Evolutionary conservation across 805 yeast species (phyloP), one percentile per base, ranked within the genome.

Genomic region (Ogataea dorogensis): DNA sequence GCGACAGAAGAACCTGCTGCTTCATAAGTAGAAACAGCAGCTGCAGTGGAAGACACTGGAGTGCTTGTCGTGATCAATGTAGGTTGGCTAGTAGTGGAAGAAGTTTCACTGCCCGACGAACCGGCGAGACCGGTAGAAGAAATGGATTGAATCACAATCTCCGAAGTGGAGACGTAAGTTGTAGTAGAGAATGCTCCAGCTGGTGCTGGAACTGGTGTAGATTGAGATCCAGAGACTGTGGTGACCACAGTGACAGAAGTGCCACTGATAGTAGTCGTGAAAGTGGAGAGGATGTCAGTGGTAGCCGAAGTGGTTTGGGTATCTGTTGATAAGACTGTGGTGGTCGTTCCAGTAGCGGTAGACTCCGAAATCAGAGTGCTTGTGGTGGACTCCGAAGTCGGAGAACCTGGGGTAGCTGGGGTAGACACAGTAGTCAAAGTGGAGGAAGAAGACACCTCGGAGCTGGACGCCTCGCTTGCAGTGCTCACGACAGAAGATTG

Each of bases 101-200:
- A 15, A 20, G 25, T 5, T 21, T 26, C 36, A 20, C n/a, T 20
- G 30, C 31, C 36, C 19, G 36, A 33, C 36, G 36, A 20, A 20
- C 31, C 21, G 31, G 31, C 11, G 9, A 7, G 7, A 16, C 22
- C 26, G 25, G 24, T 18, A 5, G 36, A 15, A 10, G 31, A n/a
- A 7, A n/a, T 20, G 7, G 16, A 6, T 17, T 7, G n/a, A 7
- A 5, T 8, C 4, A 15, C 17, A n/a, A 17, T 8, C 10, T 11
- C 23, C 5, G 24, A 6, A 11, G 24, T 7, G 11, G 7, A 16
- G 3, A 17, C 13, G 24, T 12, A 5, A 5, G 15, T n/a, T 6
- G 9, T 6, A 17, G 23, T 20, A 4, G 20, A 12, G 13, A 16
- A 6, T 13, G 30, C 17, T 6, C 7, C 14, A 5, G 13, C 14